phyloP scores from a whole-genome alignment of 192 early-diverging fungal species.

The Mortierella hygrophila region DNA sequence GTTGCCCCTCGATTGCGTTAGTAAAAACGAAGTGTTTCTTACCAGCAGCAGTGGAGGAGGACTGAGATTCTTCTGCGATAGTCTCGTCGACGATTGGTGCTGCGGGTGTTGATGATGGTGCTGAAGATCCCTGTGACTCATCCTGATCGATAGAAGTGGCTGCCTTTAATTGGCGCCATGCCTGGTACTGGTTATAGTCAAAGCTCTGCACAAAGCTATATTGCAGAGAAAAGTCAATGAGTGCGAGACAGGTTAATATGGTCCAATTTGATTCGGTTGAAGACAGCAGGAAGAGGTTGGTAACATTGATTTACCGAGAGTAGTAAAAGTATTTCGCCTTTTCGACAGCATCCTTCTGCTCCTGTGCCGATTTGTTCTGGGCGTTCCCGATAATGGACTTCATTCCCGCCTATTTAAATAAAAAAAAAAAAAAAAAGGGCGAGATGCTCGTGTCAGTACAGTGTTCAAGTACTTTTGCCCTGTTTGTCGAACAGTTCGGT shows the following conservation, averaged over 20 bases:
- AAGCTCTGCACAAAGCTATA: slow-evolving; percentile 47
- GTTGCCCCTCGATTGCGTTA: no score
- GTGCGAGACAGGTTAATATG: background rate
- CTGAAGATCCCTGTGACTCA: background rate
- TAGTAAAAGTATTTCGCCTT: slow-evolving; percentile 49
- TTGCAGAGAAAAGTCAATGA: background rate
- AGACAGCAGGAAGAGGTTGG: no score
- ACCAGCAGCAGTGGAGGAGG: slow-evolving; percentile 12
- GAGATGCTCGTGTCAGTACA: background rate
- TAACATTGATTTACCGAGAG: slow-evolving; percentile 21
- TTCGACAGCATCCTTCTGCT: slow-evolving; percentile 34
- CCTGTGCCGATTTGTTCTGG: slow-evolving; percentile 25
- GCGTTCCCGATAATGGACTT: slow-evolving; percentile 37
- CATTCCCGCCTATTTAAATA: slow-evolving; percentile 19
- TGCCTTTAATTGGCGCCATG: slow-evolving; percentile 24
- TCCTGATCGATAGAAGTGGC: background rate
- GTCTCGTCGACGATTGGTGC: background rate
- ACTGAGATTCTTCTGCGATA: background rate
- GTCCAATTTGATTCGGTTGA: background rate
- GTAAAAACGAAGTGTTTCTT: background rate
- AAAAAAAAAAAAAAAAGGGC: background rate
- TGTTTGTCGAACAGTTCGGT: no score
- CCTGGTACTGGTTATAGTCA: slow-evolving; percentile 27
- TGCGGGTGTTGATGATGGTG: background rate
- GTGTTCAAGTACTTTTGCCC: background rate